Conservation (phyloP, 805 yeast genomes). For the Kodamaea lidongshanica region DNA sequence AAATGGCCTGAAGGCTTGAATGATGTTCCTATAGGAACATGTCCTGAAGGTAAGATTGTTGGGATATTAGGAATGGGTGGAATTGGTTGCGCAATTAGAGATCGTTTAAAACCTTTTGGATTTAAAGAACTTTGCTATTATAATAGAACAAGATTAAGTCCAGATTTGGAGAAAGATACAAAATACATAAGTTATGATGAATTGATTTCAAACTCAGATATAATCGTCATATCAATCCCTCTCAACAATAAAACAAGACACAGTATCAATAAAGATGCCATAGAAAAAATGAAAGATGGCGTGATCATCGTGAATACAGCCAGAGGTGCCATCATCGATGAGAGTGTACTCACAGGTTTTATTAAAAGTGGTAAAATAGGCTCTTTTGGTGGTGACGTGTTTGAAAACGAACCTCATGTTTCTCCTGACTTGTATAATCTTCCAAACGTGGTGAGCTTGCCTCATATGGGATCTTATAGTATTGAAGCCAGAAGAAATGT, state of each 20-base stretch:
- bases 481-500: conserved; percentile 67
- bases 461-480: conserved; percentile 86
- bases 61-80: conserved; percentile 90
- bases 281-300: conserved; percentile 70
- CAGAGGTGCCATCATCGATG: conserved; percentile 79
- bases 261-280: conserved; percentile 52
- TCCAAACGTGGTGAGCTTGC: conserved; percentile 70
- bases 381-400: conserved; percentile 69
- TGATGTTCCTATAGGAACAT: conserved; percentile 62
- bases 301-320: conserved; percentile 79
- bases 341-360: conserved; percentile 48
- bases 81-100: conserved; percentile 75
- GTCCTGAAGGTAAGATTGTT: conserved; percentile 67
- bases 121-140: conserved; percentile 64
- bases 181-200: conserved; percentile 70
- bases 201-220: conserved; percentile 56
- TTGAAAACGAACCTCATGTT: conserved; percentile 70
- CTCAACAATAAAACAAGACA: conserved; percentile 68
- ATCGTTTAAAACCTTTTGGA: conserved; percentile 71
- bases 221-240: conserved; percentile 72
- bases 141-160: conserved; percentile 54
- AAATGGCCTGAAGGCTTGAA: conserved; percentile 45
- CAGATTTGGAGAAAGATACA: conserved; percentile 63
- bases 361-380: conserved; percentile 60
- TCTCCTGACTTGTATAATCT: conserved; percentile 53